phyloP scores from a whole-genome alignment of 129 eudicot genomes.

The Deinandra increscens region DNA sequence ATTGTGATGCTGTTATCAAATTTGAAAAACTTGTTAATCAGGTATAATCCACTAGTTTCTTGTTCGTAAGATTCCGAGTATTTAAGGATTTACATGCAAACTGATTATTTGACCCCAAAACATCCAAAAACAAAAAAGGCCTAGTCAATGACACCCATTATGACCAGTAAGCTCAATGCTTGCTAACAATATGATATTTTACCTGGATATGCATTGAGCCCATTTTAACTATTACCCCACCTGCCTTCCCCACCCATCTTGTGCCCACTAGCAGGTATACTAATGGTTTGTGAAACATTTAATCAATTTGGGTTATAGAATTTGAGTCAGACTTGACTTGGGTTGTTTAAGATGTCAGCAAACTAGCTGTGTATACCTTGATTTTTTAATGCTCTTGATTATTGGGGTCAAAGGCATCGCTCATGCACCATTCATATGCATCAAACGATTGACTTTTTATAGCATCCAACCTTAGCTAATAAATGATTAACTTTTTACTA shows the following conservation, averaged over 20 bases:
- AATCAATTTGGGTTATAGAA: neutral
- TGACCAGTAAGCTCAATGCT: too few relatives aligned
- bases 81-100: too few relatives aligned
- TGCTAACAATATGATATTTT: too few relatives aligned
- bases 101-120: too few relatives aligned
- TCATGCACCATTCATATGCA: conserved; percentile 98
- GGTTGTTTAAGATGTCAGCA: neutral
- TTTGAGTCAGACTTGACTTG: neutral
- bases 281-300: neutral
- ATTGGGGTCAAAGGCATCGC: conserved; percentile 79
- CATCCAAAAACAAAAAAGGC: too few relatives aligned
- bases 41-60: too few relatives aligned
- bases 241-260: neutral
- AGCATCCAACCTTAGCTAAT: conserved; percentile 70
- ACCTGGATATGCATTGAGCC: too few relatives aligned
- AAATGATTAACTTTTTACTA: neutral
- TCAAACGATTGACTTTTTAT: conserved; percentile 87
- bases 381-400: conserved; percentile 78
- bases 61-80: too few relatives aligned
- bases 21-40: too few relatives aligned
- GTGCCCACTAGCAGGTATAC: neutral
- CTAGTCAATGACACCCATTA: too few relatives aligned
- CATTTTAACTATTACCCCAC: neutral
- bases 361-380: conserved; percentile 51
- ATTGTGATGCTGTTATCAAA: too few relatives aligned